Evolutionary conservation across 1,284 basidiomycete genomes (phyloP).

Genomic region (Phellinidium pouzarii): DNA sequence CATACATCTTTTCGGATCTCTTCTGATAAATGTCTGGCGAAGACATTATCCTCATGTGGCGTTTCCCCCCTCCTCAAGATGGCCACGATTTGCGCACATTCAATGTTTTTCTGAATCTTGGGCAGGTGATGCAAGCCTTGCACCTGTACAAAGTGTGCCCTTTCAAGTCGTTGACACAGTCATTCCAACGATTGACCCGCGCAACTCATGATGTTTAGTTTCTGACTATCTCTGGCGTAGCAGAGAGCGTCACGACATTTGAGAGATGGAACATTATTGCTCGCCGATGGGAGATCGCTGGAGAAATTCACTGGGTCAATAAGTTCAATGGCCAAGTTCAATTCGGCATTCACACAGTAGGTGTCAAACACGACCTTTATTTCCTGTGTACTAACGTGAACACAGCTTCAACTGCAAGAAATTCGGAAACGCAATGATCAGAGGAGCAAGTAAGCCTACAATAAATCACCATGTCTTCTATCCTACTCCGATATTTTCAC

Average conservation of each 20-base stretch:
- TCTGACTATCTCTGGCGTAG: constrained; percentile 42
- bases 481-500: not conserved
- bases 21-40: constrained; percentile 17
- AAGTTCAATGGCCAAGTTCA: constrained; percentile 37
- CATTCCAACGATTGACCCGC: not conserved
- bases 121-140: constrained; percentile 26
- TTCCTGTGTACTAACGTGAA: not conserved
- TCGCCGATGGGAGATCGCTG: constrained; percentile 41
- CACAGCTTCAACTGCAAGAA: constrained; percentile 40
- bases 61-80: constrained; percentile 28
- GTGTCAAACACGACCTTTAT: constrained; percentile 1
- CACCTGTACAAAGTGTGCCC: constrained; percentile 42
- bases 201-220: constrained; percentile 33
- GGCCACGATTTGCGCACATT: constrained; percentile 40
- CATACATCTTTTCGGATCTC: no score
- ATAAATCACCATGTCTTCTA: not conserved
- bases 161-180: not conserved
- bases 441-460: constrained; percentile 31
- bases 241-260: constrained; percentile 40
- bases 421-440: constrained; percentile 43
- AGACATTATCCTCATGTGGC: constrained; percentile 38
- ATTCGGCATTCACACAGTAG: constrained; percentile 46
- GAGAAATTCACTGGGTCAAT: constrained; percentile 46
- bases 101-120: constrained; percentile 33
- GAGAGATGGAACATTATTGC: constrained; percentile 40